Base-by-base conservation (phyloP, 2,329 filamentous ascomycete genomes). In the Coniochaeta prunicola region DNA sequence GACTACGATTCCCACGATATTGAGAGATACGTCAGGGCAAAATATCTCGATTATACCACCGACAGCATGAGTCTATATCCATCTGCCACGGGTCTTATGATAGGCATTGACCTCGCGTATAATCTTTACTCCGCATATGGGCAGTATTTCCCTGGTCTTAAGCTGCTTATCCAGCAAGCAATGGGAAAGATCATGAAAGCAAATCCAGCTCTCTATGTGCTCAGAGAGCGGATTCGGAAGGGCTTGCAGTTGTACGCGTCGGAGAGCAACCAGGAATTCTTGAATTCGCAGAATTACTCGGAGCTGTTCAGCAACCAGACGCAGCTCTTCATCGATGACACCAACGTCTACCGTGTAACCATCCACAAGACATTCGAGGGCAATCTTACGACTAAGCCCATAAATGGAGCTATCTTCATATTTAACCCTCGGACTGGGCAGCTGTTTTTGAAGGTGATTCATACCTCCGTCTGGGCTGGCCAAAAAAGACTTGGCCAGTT, bases 121-220 rank as follows among this genome's bases (percentile, higher is more conserved):
- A 99, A 99, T 73, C 77, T 99, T 42, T 97, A 97, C 78, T 97
- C 94, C 8, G 94, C 94, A 0, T 99, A 96, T 67, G 94, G 94
- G 57, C 93, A 97, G 77, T 99, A 97, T 78, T 99, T 99, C 86
- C 94, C 94, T 54, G 94, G 94, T 69, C 77, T 99, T 62, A 99
- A 99, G 81, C 89, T 92, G 54, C 83, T 99, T 26, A 80, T 99
- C 28, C 96, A 99, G 74, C 93, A 97, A 73, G 94, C 96, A 6
- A 99, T 99, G 96, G 92, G 92, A 55, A 99, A 99, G 86, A 86
- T 99, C 71, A 99, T 99, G 94, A 99, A 99, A 77, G 93, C 94
- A 38, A 99, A 99, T 70, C 94, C 94, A 17, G 94, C 94, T 2
- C 77, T 99, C 33, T 99, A 97, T 71, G 94, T 99, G 57, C 78